Base-by-base conservation (phyloP, 2,329 filamentous ascomycete genomes). In the Colletotrichum musicola region DNA sequence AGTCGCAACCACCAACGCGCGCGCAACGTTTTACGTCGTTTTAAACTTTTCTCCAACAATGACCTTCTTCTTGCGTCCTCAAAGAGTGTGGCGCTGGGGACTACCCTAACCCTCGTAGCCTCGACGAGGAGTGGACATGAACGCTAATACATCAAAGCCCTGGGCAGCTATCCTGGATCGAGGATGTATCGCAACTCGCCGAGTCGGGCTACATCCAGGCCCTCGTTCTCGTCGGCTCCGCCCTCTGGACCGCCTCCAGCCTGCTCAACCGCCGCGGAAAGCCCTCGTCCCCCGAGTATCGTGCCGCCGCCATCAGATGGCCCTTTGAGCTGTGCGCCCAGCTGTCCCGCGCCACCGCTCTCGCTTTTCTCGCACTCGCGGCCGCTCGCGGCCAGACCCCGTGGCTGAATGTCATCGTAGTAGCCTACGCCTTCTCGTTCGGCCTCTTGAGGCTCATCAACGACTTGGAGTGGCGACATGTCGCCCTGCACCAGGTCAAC, bases 401-500 rank as follows among this genome's bases (percentile, higher is more conserved):
- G 64, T 76, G 79, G 74, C 74, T 81, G 47, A 80, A 82, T 71
- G 75, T 80, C 12, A 64, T 76, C 35, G 74, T 77, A 6, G 71
- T 81, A 22, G 76, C 74, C 55, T 85, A 85, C 71, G 77, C 79
- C 46, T 81, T 85, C 54, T 22, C 80, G 44, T 73, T 86, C 4
- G 84, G 84, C 25, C 74, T 86, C 22, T 56, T 80, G 27, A 80
- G 84, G 13, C 79, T 85, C 49, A 68, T 78, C 62, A 77, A 80
- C 66, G 76, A 83, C 65, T 68, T 81, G 61, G 75, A 78, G 71
- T 86, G 83, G 83, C 81, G 83, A 20, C 83, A 81, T 73, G 75
- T 80, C 57, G 79, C 81, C 14, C 76, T 87, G 51, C 82, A 85
- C 65, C 84, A 87, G 72, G 77, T 84, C 75, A 87, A 86, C 74